These are phyloP conservation scores for Raffaelea arxii DNA, from an alignment of 2,329 filamentous ascomycete species.

Conservation along the genomic window DNA sequence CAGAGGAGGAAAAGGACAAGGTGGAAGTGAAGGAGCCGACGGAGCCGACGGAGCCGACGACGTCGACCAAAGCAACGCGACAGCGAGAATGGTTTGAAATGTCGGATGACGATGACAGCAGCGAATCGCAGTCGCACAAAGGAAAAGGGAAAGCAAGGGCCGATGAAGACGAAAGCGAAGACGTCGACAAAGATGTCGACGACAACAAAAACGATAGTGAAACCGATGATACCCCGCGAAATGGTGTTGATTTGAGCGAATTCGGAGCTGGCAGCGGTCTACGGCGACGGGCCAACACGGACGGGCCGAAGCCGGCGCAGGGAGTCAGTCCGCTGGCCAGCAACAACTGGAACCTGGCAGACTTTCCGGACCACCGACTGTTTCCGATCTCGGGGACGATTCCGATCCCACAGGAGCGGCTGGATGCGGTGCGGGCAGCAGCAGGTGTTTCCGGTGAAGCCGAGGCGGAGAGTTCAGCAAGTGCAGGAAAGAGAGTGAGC, in stretches of 20 bases:
- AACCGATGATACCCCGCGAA: no score
- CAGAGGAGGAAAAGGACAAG: background rate
- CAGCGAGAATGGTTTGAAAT: background rate
- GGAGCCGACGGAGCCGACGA: background rate
- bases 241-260: background rate
- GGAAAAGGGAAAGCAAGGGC: background rate
- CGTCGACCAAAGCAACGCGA: background rate
- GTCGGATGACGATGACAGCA: constrained; percentile 3
- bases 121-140: constrained; percentile 13
- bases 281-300: constrained; percentile 46
- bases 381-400: background rate
- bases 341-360: constrained; percentile 51
- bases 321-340: constrained; percentile 44
- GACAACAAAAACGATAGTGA: background rate
- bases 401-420: background rate
- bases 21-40: constrained; percentile 1
- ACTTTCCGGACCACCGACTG: no score
- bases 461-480: no score
- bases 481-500: no score
- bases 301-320: constrained; percentile 37
- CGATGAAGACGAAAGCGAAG: background rate
- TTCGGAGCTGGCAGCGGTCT: constrained; percentile 5
- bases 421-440: no score
- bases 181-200: background rate
- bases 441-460: no score